These are phyloP conservation scores for Colletotrichum aenigma DNA, from an alignment of 2,329 filamentous ascomycete genomes.

Conservation along the genomic window DNA sequence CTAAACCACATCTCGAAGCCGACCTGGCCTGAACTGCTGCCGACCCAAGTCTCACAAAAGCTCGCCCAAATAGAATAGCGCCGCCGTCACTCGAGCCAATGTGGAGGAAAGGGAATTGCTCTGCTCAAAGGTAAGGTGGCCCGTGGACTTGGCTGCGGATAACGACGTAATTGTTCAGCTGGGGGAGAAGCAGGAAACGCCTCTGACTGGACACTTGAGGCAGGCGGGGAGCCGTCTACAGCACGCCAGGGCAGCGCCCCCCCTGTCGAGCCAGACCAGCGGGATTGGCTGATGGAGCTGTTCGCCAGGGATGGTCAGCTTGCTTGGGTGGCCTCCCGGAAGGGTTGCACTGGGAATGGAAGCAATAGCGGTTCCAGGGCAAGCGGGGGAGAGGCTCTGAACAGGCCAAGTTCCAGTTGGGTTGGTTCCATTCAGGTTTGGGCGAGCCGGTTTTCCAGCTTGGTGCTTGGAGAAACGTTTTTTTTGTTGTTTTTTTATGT, in stretches of 20 bases:
- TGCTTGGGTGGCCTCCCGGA: conserved; percentile 18
- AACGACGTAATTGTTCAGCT: conserved; percentile 20
- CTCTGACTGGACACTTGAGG: background rate
- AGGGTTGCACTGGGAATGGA: conserved; percentile 18
- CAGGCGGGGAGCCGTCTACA: conserved; percentile 8
- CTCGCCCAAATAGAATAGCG: background rate
- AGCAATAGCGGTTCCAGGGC: background rate
- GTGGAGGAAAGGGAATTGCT: conserved; percentile 3
- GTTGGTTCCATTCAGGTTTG: conserved; percentile 5
- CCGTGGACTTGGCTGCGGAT: conserved; percentile 14
- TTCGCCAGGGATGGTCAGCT: conserved; percentile 4
- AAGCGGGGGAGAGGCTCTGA: background rate
- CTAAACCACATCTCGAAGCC: background rate
- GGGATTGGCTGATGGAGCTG: conserved; percentile 19
- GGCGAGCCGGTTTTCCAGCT: conserved; percentile 9
- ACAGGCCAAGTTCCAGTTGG: background rate
- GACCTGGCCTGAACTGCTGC: background rate
- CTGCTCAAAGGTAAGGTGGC: background rate
- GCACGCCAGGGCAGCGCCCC: background rate
- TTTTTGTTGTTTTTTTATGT: background rate
- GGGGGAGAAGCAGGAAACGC: background rate
- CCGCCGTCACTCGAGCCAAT: background rate
- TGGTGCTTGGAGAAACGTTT: background rate
- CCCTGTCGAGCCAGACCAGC: conserved; percentile 11
- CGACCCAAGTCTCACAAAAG: background rate